These are phyloP conservation scores for Hyaloperonospora arabidopsidis DNA, from an alignment of 352 stramenopile genomes.

Conservation along the genomic window DNA sequence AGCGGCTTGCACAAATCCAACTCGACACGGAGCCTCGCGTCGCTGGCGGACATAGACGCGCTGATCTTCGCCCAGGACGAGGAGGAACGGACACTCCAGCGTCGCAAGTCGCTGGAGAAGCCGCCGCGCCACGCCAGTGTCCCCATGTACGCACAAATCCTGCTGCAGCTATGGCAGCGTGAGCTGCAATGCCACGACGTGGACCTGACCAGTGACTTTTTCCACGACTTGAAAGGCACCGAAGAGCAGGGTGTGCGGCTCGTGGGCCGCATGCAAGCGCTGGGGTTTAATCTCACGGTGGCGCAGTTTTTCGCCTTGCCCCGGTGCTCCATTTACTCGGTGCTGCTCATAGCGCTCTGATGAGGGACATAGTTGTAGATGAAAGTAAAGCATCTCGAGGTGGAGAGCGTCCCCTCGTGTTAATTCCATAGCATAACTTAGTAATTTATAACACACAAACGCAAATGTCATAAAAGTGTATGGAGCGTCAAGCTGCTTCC, in stretches of 20 bases:
- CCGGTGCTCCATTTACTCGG: constrained; percentile 66
- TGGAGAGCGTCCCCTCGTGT: too few species aligned
- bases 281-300: constrained; percentile 57
- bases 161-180: constrained; percentile 58
- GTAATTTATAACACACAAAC: too few species aligned
- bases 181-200: constrained; percentile 55
- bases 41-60: constrained; percentile 29
- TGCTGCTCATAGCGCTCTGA: constrained; percentile 56
- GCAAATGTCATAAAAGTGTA: too few species aligned
- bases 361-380: neutral
- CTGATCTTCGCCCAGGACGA: constrained; percentile 40
- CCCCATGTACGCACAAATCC: constrained; percentile 57
- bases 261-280: constrained; percentile 50
- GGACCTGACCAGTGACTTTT: constrained; percentile 54
- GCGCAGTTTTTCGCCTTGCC: constrained; percentile 54
- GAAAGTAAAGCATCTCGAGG: too few species aligned
- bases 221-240: constrained; percentile 51
- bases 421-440: too few species aligned
- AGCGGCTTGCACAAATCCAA: constrained; percentile 44
- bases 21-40: constrained; percentile 44
- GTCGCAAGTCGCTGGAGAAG: constrained; percentile 40
- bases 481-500: too few species aligned
- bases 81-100: constrained; percentile 36
- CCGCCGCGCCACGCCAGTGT: constrained; percentile 57
- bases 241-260: constrained; percentile 51